A percentile compares a stretch with the other conserved stretches of the same genome.
phyloP scores from a whole-genome alignment of 2,329 filamentous ascomycete species.

The Cladophialophora chaetospira region DNA sequence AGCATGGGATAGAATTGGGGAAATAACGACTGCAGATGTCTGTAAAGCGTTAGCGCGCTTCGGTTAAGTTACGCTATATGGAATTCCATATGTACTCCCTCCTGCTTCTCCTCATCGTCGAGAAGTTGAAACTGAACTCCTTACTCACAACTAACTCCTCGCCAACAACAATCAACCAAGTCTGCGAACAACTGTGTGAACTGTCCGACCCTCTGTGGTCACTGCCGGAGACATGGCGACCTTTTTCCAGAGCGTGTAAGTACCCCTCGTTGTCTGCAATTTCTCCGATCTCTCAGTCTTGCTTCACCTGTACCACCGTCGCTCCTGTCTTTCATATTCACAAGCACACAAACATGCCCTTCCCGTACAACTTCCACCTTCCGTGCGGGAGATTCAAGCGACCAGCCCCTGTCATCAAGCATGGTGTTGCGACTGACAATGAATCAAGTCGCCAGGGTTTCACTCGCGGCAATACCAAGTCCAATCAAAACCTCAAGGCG shows the following conservation, averaged over 20 bases:
- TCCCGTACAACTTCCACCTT: conserved; percentile 16
- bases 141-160: conserved; percentile 7
- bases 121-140: conserved; percentile 19
- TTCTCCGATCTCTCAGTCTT: conserved; percentile 3
- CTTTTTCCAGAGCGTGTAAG: conserved; percentile 54
- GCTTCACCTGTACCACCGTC: conserved; percentile 9
- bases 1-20: background rate
- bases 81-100: conserved; percentile 6
- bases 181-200: background rate
- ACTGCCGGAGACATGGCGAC: conserved; percentile 44
- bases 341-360: conserved; percentile 10
- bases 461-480: conserved; percentile 50
- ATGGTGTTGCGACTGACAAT: conserved; percentile 32
- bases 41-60: conserved; percentile 8
- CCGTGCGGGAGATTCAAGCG: conserved; percentile 25
- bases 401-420: conserved; percentile 27
- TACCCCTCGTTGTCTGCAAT: conserved; percentile 11
- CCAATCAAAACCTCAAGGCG: conserved; percentile 43
- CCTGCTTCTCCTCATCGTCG: conserved; percentile 3
- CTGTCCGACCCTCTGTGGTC: conserved; percentile 7
- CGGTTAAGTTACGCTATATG: conserved; percentile 16
- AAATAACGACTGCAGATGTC: background rate
- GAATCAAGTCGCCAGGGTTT: conserved; percentile 50
- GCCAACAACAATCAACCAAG: conserved; percentile 12
- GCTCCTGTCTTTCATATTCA: conserved; percentile 12